Percentiles rank a stretch among this genome's conserved stretches.
phyloP scores from a whole-genome alignment of 129 eudicot species.

The Glebionis coronaria region DNA sequence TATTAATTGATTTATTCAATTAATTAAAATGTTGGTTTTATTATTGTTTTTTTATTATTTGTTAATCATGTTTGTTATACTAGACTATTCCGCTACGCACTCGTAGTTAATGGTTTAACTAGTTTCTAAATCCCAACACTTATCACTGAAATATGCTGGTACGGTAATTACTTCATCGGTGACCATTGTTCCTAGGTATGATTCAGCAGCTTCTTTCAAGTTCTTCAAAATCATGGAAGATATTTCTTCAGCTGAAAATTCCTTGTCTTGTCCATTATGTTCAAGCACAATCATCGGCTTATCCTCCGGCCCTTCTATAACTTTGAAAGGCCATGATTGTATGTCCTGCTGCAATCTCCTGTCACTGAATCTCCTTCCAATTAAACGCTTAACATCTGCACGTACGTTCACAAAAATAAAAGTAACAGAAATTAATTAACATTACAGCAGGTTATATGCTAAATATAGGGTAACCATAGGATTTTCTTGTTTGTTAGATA shows the following conservation, averaged over 20 bases:
- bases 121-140: no score
- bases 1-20: no score
- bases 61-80: no score
- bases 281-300: background rate
- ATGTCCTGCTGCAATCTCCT: background rate
- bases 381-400: conserved; percentile 20
- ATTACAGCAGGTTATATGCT: no score
- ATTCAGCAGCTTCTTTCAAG: conserved; percentile 1
- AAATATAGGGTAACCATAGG: no score
- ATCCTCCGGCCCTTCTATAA: background rate
- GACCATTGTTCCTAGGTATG: conserved; percentile 18
- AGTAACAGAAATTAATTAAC: background rate
- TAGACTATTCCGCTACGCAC: no score
- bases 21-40: no score
- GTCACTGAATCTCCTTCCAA: conserved; percentile 15
- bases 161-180: conserved; percentile 21
- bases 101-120: no score
- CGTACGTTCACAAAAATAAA: background rate
- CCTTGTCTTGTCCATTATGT: background rate
- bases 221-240: conserved; percentile 7
- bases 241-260: conserved; percentile 18
- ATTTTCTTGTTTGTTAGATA: background rate
- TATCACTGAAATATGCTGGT: conserved; percentile 27
- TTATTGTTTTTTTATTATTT: no score
- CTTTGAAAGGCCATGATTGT: conserved; percentile 6